phyloP scores from a whole-genome alignment of 2,329 filamentous ascomycete species.

The Trichoderma lentiforme region DNA sequence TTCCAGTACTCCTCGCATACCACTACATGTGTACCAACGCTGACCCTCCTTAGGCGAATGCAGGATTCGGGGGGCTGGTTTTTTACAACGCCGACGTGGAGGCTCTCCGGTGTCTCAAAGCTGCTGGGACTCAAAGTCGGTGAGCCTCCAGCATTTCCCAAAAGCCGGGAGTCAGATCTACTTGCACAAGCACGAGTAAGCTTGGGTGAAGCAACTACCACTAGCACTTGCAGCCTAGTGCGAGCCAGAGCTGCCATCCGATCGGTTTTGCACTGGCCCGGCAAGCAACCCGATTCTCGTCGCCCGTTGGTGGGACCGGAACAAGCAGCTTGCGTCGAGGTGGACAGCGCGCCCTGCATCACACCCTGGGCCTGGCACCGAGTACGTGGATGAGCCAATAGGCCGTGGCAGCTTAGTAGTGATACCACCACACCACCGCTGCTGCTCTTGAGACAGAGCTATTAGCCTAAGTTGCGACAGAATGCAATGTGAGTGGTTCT shows the following conservation, averaged over 20 bases:
- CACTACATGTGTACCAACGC: not conserved
- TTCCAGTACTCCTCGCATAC: not conserved
- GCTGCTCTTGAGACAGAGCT: not conserved
- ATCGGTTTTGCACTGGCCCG: not conserved
- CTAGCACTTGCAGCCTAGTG: not conserved
- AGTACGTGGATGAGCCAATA: constrained; percentile 4
- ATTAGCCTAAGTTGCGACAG: constrained; percentile 1
- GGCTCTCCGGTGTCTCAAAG: not conserved
- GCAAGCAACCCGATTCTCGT: constrained; percentile 1
- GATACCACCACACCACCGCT: constrained; percentile 4
- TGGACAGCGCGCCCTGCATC: constrained; percentile 3
- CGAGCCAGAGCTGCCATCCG: not conserved
- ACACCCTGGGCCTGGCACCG: not conserved
- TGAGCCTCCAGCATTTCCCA: not conserved
- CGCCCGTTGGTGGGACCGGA: not conserved
- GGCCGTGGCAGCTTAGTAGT: not conserved
- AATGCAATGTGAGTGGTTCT: not conserved
- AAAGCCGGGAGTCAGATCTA: not conserved
- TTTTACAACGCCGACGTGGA: not conserved
- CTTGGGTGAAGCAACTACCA: not conserved
- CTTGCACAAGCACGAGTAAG: not conserved
- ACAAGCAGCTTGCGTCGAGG: not conserved
- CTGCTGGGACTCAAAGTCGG: not conserved
- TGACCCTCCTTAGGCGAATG: not conserved
- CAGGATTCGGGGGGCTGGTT: not conserved